Evolutionary conservation across 805 yeast species (phyloP), one percentile per base, ranked within the genome.

Genomic region (Wickerhamomyces canadensis): DNA sequence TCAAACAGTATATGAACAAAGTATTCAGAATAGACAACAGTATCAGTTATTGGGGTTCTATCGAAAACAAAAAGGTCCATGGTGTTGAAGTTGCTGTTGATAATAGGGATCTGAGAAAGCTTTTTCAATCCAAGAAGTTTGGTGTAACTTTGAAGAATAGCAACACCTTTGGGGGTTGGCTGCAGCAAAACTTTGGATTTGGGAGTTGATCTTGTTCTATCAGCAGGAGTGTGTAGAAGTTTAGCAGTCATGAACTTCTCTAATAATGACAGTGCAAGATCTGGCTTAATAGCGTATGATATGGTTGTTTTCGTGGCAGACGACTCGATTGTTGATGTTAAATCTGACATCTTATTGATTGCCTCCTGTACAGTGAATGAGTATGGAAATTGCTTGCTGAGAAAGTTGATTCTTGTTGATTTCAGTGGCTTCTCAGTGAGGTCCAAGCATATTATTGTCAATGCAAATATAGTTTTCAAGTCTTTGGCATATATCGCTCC

Each of bases 111-210:
- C 19, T 62, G 49, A 1, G 47, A 39, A 1, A 49, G 41, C 13
- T 58, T 57, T 31, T 61, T 65, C 33, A 78, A 56, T 0, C 88
- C 94, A 33, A 70, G 57, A 29, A 65, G 72, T 35, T 67, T 63
- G 43, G 82, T 77, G 54, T 80, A 86, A 14, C 67, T 63, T 34
- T 75, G 76, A 2, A 89, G 58, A 0, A 86, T 52, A 0, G 87
- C 79, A 7, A 87, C 77, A 1, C 97, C 98, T 52, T 91, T 91
- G 0, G 97, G 88, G 0, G 96, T 86, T 4, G 96, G 95, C 54
- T 91, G 97, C 21, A 86, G 53, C 3, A 65, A 42, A 0, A 67
- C 62, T 4, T 60, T 63, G 0, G 51, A 60, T 35, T 70, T 70
- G 6, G 79, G 68, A 29, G 55, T 61, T 12, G 54, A 45, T 30